Conservation (phyloP, 164 flowering plant genomes). For the Magnolia officinalis region DNA sequence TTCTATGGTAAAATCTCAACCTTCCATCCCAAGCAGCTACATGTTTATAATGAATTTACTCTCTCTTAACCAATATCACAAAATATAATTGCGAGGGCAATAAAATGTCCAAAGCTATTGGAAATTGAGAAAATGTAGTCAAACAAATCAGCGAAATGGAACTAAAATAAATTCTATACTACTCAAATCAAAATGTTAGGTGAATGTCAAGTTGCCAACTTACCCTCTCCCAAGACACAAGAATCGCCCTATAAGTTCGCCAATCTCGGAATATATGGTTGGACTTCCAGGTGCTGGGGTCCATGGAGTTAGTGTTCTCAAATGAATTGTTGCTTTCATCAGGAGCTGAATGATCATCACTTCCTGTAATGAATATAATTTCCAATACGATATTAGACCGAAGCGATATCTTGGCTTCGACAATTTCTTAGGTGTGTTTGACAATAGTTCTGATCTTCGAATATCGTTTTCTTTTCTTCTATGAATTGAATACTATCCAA, state of each 20-base stretch:
- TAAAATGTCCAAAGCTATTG: too few species aligned
- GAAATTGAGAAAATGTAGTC: too few species aligned
- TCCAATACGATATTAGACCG: neutral
- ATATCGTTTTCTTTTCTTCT: neutral
- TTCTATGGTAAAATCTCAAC: too few species aligned
- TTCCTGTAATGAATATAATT: constrained; percentile 29
- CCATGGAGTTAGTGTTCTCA: constrained; percentile 42
- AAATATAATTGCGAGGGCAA: too few species aligned
- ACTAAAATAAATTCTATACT: too few species aligned
- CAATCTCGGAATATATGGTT: constrained; percentile 51
- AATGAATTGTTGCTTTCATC: constrained; percentile 46
- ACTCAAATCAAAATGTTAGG: too few species aligned
- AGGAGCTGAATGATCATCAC: constrained; percentile 45
- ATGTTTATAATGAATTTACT: too few species aligned
- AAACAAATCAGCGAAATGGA: neutral
- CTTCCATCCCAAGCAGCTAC: too few species aligned
- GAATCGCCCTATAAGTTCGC: constrained; percentile 83
- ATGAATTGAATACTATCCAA: neutral
- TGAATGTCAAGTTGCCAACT: neutral
- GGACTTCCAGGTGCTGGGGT: constrained; percentile 35
- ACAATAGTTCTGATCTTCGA: neutral
- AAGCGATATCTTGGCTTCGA: neutral
- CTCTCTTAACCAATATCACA: too few species aligned
- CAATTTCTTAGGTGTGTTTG: neutral
- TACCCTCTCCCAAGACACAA: constrained; percentile 64